A percentile compares a stretch with the other conserved stretches of the same genome.
Evolutionary conservation across 2,329 filamentous ascomycete species (phyloP).

Genomic region (Beauveria varroae): DNA sequence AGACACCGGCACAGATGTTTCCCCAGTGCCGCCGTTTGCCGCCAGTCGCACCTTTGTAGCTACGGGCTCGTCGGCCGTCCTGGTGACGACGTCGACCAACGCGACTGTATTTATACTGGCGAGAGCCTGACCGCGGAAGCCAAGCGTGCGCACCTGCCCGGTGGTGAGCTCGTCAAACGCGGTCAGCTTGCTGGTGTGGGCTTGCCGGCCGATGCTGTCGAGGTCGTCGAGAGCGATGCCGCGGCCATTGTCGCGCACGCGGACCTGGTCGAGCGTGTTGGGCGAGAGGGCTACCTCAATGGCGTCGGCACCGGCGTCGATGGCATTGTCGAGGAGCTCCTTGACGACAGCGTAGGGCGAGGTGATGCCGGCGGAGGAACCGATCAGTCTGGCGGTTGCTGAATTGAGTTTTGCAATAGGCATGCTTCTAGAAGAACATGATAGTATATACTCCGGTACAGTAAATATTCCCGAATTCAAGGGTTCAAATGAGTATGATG

Average conservation of each 20-base stretch:
- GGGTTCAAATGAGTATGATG: background rate
- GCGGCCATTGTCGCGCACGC: slow-evolving; percentile 66
- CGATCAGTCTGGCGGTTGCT: slow-evolving; percentile 46
- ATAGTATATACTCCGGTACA: background rate
- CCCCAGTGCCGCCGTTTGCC: slow-evolving; percentile 24
- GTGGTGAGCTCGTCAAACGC: slow-evolving; percentile 53
- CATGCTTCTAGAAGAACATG: slow-evolving; percentile 26
- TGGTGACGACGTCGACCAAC: slow-evolving; percentile 52
- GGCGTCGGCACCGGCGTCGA: slow-evolving; percentile 62
- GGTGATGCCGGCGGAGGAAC: slow-evolving; percentile 52
- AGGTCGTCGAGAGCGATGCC: slow-evolving; percentile 60
- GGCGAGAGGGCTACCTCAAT: slow-evolving; percentile 57
- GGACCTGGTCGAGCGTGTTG: slow-evolving; percentile 61
- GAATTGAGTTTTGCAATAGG: slow-evolving; percentile 42
- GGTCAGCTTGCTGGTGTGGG: slow-evolving; percentile 67
- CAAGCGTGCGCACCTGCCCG: slow-evolving; percentile 54
- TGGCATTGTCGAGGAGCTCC: slow-evolving; percentile 69
- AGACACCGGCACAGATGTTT: slow-evolving; percentile 27
- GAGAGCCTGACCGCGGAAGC: slow-evolving; percentile 69
- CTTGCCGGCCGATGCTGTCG: slow-evolving; percentile 52
- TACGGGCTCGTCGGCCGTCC: slow-evolving; percentile 51
- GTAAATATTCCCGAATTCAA: background rate
- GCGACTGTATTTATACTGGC: slow-evolving; percentile 55
- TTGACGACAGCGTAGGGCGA: slow-evolving; percentile 59
- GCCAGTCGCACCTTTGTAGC: slow-evolving; percentile 43